Conservation (phyloP, 305 asterid species). For the Andrographis paniculata region DNA sequence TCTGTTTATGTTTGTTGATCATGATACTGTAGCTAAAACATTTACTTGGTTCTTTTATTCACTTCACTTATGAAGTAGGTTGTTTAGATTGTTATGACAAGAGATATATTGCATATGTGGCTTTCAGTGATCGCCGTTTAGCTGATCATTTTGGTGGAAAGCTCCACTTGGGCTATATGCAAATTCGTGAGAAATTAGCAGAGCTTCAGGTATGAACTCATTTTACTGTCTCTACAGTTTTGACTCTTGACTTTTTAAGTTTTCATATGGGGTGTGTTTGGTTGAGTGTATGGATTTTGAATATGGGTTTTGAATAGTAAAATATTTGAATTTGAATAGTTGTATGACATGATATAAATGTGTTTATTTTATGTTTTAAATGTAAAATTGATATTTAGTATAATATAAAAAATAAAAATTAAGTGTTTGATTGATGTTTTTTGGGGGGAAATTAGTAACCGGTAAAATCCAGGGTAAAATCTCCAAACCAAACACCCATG, state of each 20-base stretch:
- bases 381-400: no score
- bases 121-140: slow-evolving; percentile 85
- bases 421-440: no score
- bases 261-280: background rate
- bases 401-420: no score
- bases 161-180: slow-evolving; percentile 86
- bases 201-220: slow-evolving; percentile 59
- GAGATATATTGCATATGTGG: slow-evolving; percentile 12
- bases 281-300: no score
- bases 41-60: slow-evolving; percentile 18
- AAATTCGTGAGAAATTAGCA: slow-evolving; percentile 75
- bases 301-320: no score
- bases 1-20: slow-evolving; percentile 51
- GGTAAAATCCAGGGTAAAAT: no score
- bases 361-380: no score
- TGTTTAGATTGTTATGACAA: slow-evolving; percentile 18
- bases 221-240: background rate
- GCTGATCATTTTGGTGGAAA: slow-evolving; percentile 93
- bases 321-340: no score
- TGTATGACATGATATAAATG: no score
- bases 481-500: no score
- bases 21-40: slow-evolving; percentile 43
- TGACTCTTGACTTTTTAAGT: no score
- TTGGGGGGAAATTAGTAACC: no score
- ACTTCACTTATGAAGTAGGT: slow-evolving; percentile 11